A percentile compares a stretch with the other conserved stretches of the same genome.
phyloP scores from a whole-genome alignment of 495 filamentous ascomycete species.

The Acidiella bohemica region DNA sequence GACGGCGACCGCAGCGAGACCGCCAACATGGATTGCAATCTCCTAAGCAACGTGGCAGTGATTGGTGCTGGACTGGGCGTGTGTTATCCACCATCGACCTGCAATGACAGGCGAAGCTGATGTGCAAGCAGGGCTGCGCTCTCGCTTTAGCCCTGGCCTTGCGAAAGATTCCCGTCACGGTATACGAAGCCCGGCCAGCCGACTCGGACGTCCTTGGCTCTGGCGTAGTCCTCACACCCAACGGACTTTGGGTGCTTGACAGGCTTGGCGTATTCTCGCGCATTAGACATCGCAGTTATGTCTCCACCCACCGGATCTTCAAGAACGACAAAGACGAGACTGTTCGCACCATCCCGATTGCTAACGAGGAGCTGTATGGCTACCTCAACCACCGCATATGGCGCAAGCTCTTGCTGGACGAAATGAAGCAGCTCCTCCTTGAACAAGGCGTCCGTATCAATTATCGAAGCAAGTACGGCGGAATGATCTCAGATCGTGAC shows the following conservation, averaged over 20 bases:
- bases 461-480: neutral
- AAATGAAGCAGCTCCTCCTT: slow-evolving; percentile 3
- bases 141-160: slow-evolving; percentile 1
- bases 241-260: slow-evolving; percentile 3
- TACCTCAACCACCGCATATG: slow-evolving; percentile 6
- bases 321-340: slow-evolving; percentile 7
- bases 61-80: slow-evolving; percentile 4
- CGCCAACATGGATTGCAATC: too few species aligned
- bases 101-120: neutral
- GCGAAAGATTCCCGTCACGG: slow-evolving; percentile 2
- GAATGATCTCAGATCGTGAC: neutral
- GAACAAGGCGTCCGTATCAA: neutral
- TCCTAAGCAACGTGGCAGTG: neutral
- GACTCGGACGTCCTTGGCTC: neutral
- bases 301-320: slow-evolving; percentile 1
- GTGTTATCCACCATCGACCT: too few species aligned
- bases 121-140: slow-evolving; percentile 2
- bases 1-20: too few species aligned
- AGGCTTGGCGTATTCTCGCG: neutral
- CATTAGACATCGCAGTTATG: slow-evolving; percentile 1
- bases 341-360: neutral
- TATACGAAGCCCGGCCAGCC: neutral
- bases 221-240: slow-evolving; percentile 4
- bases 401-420: neutral
- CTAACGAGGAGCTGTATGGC: slow-evolving; percentile 1